Evolutionary conservation across 2,329 filamentous ascomycete species (phyloP), one percentile per base, ranked within the genome.

Genomic region (Amphichorda felina): DNA sequence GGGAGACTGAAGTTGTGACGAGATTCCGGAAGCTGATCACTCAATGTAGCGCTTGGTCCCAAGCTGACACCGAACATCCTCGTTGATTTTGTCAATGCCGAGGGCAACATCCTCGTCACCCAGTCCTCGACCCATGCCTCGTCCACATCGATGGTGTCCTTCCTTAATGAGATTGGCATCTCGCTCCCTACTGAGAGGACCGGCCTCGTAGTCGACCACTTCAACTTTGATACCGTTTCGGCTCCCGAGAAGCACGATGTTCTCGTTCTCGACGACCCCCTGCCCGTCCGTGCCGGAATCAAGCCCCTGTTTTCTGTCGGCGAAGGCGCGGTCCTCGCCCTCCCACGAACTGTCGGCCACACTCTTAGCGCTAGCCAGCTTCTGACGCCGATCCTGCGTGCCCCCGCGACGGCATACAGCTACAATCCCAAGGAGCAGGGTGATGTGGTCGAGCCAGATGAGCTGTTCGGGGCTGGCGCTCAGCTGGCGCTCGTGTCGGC

Each of bases 391-490:
- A 73, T 98, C 45, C 63, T 98, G 39, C 79, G 80, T 48, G 89
- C 87, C 31, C 82, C 86, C 15, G 64, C 70, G 45, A 94, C 87
- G 8, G 83, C 88, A 41, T 98, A 98, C 67, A 84, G 77, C 58
- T 94, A 94, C 70, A 89, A 91, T 61, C 80, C 85, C 37, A 93
- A 93, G 68, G 87, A 95, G 43, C 83, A 94, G 51, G 57, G 64
- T 28, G 75, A 76, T 33, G 60, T 61, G 5, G 66, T 86, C 17
- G 63, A 68, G 28, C 50, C 63, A 3, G 86, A 93, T 45, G 88
- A 95, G 41, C 71, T 86, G 32, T 94, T 93, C 53, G 87, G 82
- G 19, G 79, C 80, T 37, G 91, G 91, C 33, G 66, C 70, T 49
- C 91, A 98, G 66, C 67, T 98, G 43, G 75, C 77, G 30, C 69